A percentile compares a stretch with the other conserved stretches of the same genome.
Evolutionary conservation across 306 rosid species (phyloP).

Genomic region (Castanea crenata): DNA sequence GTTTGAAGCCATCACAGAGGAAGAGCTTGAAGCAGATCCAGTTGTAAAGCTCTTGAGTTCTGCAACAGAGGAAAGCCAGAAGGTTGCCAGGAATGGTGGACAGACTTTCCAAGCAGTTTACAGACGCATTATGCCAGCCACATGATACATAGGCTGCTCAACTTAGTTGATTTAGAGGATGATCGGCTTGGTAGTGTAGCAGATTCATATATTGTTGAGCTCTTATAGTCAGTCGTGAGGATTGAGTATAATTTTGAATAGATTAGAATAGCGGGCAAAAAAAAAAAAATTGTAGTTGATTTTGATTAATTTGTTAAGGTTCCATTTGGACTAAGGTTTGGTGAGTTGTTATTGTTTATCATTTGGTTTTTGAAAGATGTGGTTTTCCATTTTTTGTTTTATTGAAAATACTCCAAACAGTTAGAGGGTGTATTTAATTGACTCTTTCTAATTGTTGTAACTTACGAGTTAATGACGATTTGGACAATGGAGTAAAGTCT

Average conservation of each 20-base stretch:
- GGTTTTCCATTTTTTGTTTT: background rate
- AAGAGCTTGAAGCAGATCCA: conserved; percentile 85
- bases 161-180: background rate
- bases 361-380: background rate
- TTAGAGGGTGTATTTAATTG: background rate
- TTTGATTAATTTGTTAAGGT: too few species aligned
- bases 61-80: conserved; percentile 97
- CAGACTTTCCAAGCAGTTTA: conserved; percentile 75
- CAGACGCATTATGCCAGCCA: conserved; percentile 56
- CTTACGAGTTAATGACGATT: too few species aligned
- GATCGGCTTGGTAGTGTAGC: background rate
- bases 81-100: conserved; percentile 93
- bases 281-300: too few species aligned
- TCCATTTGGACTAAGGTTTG: too few species aligned
- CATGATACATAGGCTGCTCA: conserved; percentile 35
- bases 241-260: too few species aligned
- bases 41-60: conserved; percentile 67
- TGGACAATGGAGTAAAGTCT: background rate
- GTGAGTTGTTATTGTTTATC: background rate
- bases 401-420: background rate
- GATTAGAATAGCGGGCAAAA: too few species aligned
- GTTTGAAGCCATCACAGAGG: conserved; percentile 67
- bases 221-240: too few species aligned
- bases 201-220: too few species aligned
- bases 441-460: background rate